Evolutionary conservation across 345 rosid species (phyloP), one percentile per base, ranked within the genome.

Genomic region (Eucalyptus cladocalyx): DNA sequence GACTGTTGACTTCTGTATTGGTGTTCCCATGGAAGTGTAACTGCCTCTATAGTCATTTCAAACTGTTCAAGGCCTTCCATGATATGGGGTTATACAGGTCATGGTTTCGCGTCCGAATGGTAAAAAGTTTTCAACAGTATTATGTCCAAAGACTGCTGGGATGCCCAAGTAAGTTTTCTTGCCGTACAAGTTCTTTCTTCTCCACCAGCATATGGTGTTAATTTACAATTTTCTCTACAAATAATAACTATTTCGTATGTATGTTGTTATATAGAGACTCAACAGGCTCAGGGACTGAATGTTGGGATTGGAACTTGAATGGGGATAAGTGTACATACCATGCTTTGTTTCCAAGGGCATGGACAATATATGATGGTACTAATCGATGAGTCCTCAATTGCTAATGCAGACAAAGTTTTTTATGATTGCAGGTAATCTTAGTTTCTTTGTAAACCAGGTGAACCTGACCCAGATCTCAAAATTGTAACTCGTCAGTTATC

Each of bases 281-380:
- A 88, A 93, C 24, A 94, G 87, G 88, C 91, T 94, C 83, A 37
- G 83, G 37, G 99, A 95, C 97, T 89, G 92, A 91, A 90, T 96
- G 96, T 2, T 98, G 99, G 99, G 99, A 97, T 90, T 98, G 99
- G 99, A 96, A 97, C 91, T 91, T 98, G 91, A 94, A 93, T 89
- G 98, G 98, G 65, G 88, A 96, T 87, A 94, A 91, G 80, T 94
- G 98, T 87, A 98, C 97, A 86, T 98, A 97, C 90, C 98, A 97
- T 94, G 99, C 98, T 90, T 93, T 98, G 89, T 97, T 93, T 90
- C 99, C 99, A 23, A 96, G 99, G 94, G 95, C 99, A 51, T 98
- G 99, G 99, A 97, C 99, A 11, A 91, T 93, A 30, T 95, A 96
- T 90, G 99, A 97, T 28, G 99, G 99, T 98, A 95, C 83, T 72